Conservation (phyloP, 257 asterid species). For the Linaria vulgaris region DNA sequence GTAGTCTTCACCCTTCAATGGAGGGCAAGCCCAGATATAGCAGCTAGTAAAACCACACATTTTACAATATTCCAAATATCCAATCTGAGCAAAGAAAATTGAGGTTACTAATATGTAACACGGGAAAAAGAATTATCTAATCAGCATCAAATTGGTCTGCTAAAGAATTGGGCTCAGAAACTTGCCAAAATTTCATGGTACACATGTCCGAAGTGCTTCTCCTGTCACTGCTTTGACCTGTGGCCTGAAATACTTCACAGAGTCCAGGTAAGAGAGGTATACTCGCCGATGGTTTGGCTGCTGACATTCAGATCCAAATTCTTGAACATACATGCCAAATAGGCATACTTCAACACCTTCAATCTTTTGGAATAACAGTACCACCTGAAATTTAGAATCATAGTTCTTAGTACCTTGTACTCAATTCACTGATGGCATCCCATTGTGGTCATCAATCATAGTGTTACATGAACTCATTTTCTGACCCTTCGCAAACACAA, state of each 20-base stretch:
- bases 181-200: slow-evolving; percentile 96
- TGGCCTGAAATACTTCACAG: slow-evolving; percentile 97
- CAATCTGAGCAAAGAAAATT: slow-evolving; percentile 57
- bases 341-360: slow-evolving; percentile 98
- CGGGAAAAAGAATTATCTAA: slow-evolving; percentile 6
- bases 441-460: no score
- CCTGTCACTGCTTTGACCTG: slow-evolving; percentile 86
- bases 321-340: slow-evolving; percentile 97
- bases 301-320: slow-evolving; percentile 90
- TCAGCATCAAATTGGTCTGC: slow-evolving; percentile 5
- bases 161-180: slow-evolving; percentile 27
- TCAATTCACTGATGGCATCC: no score
- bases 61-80: slow-evolving; percentile 93
- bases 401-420: no score
- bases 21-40: slow-evolving; percentile 99
- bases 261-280: slow-evolving; percentile 91
- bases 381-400: no score
- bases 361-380: slow-evolving; percentile 84
- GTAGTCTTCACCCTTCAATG: slow-evolving; percentile 94
- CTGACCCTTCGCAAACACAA: no score
- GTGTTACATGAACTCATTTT: no score
- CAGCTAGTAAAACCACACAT: slow-evolving; percentile 92
- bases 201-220: slow-evolving; percentile 96
- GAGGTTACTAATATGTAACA: slow-evolving; percentile 16
- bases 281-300: slow-evolving; percentile 95